Evolutionary conservation across 2,329 filamentous ascomycete genomes (phyloP).

Genomic region (Cadophora gregata): DNA sequence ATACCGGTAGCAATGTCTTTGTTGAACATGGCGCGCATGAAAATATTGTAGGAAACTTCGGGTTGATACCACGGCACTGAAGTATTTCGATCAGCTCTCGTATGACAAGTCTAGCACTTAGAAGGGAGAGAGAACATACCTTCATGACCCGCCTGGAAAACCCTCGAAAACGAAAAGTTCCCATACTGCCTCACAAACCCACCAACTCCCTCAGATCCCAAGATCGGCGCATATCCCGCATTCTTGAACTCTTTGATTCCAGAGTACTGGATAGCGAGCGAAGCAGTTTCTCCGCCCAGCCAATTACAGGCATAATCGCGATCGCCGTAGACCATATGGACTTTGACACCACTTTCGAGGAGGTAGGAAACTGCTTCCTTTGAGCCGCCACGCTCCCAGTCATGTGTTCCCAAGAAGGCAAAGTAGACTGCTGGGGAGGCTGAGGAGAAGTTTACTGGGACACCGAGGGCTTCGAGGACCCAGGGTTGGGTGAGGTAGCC

Average conservation of each 20-base stretch:
- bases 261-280: conserved; percentile 53
- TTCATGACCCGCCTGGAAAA: conserved; percentile 67
- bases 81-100: no score
- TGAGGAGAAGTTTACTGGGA: conserved; percentile 62
- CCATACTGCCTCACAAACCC: conserved; percentile 76
- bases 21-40: conserved; percentile 54
- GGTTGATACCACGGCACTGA: conserved; percentile 56
- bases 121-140: conserved; percentile 43
- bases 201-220: conserved; percentile 69
- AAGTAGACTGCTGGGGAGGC: conserved; percentile 50
- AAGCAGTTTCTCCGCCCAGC: conserved; percentile 62
- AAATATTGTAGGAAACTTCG: conserved; percentile 55
- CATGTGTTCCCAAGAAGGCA: conserved; percentile 55
- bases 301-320: conserved; percentile 63
- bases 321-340: conserved; percentile 72
- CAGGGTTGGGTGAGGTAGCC: conserved; percentile 32
- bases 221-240: conserved; percentile 73
- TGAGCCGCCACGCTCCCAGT: conserved; percentile 66
- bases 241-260: conserved; percentile 57
- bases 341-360: conserved; percentile 64
- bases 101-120: no score
- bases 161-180: conserved; percentile 69
- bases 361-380: conserved; percentile 62
- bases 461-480: conserved; percentile 63
- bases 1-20: conserved; percentile 59